Conservation (phyloP, 176 grass and related monocot genomes). For the Aegilops speltoides region DNA sequence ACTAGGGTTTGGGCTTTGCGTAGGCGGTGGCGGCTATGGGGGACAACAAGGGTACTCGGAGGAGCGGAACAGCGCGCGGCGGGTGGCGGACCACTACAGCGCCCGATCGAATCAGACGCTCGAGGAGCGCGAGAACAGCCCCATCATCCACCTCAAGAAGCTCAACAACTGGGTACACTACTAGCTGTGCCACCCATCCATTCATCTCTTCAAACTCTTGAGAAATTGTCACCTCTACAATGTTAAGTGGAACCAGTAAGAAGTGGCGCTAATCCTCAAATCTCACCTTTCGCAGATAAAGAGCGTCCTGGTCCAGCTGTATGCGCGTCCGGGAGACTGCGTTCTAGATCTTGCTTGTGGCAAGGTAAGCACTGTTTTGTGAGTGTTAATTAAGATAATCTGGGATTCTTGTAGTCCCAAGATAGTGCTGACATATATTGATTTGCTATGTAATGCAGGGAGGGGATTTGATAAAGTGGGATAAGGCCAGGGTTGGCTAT, state of each 20-base stretch:
- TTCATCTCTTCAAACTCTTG: not conserved
- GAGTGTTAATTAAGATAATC: not conserved
- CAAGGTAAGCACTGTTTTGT: slow-evolving; percentile 44
- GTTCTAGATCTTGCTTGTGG: slow-evolving; percentile 98
- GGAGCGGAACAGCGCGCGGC: slow-evolving; percentile 48
- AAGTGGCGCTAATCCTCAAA: not conserved
- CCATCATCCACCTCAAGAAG: slow-evolving; percentile 99
- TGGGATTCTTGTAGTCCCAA: not conserved
- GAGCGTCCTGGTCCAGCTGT: slow-evolving; percentile 87
- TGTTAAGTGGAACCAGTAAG: not conserved
- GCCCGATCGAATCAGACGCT: slow-evolving; percentile 96
- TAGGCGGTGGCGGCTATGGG: slow-evolving; percentile 26
- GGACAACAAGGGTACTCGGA: slow-evolving; percentile 33
- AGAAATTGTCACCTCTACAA: not conserved
- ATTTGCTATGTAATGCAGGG: slow-evolving; percentile 50
- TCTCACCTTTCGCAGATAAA: slow-evolving; percentile 60
- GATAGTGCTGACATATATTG: not conserved
- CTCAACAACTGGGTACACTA: slow-evolving; percentile 88
- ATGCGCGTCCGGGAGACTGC: slow-evolving; percentile 63
- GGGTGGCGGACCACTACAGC: slow-evolving; percentile 94
- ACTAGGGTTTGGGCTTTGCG: slow-evolving; percentile 27
- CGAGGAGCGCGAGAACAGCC: slow-evolving; percentile 90
- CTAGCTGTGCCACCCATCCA: not conserved
- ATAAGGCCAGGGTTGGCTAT: slow-evolving; percentile 87
- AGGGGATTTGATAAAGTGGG: slow-evolving; percentile 97